Base-by-base conservation (phyloP, 108 stramenopile genomes). In the Skeletonema marinoi region DNA sequence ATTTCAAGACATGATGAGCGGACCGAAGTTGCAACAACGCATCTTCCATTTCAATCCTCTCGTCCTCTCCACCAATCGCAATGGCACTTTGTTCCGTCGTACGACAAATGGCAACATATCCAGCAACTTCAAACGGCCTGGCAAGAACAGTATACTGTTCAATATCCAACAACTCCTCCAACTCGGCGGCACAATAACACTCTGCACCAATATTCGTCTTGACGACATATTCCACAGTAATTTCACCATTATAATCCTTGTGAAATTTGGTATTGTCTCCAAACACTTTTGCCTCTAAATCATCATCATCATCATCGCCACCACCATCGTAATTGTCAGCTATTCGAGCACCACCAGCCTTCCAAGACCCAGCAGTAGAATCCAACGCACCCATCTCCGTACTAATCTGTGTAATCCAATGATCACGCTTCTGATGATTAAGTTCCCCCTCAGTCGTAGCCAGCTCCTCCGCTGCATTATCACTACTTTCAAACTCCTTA, bases 171-270 rank as follows among this genome's bases (percentile, higher is more conserved):
- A 73, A 68, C 51, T 88, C 85, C 42, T 71, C 74, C 6, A 89
- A 77, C 62, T 91, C 90, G 0, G 87, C 80, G 6, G 70, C 88
- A 67, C 82, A 82, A 54, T 87, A 89, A 19, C 74, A 64, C 41
- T 91, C 90, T 6, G 90, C 83, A 1, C 90, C 90, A 65, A 91
- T 81, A 67, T 91, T 91, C 0, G 89, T 90, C 48, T 76, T 79
- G 7, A 88, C 66, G 14, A 85, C 46, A 77, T 78, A 89, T 16
- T 68, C 56, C 2, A 81, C 59, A 16, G 33, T 31, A 1, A 30
- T 56, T 30, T 50, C 60, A 13, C 11, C 33, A 9, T 48, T 41
- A 13, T 62, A 33, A 54, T 56, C 35, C 13, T 70, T 32, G 36
- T 70, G 67, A 46, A 69, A 75, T 32, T 19, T 48, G 32, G 75